phyloP scores from a whole-genome alignment of 140 eudicot genomes.

The Bidens hawaiensis region DNA sequence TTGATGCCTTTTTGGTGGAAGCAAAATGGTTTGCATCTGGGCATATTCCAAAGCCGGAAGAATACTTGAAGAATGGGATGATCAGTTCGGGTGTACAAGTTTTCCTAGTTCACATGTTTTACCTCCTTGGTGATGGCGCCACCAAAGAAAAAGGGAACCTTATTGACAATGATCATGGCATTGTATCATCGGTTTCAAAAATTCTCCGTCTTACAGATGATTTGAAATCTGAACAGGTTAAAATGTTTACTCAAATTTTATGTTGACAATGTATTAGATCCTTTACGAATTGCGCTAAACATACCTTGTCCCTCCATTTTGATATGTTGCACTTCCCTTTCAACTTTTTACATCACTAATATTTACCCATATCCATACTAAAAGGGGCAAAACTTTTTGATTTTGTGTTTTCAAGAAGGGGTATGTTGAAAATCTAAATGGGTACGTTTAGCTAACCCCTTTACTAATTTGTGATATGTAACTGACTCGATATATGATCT shows the following conservation, averaged over 20 bases:
- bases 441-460: too few relatives aligned
- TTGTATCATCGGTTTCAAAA: constrained; percentile 30
- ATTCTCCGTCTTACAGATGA: constrained; percentile 70
- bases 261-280: too few relatives aligned
- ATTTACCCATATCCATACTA: too few relatives aligned
- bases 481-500: not conserved
- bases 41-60: constrained; percentile 34
- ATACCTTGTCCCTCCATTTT: too few relatives aligned
- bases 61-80: constrained; percentile 49
- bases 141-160: not conserved
- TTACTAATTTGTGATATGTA: too few relatives aligned
- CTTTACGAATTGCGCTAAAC: too few relatives aligned
- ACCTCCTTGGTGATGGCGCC: constrained; percentile 44
- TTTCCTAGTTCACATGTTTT: constrained; percentile 41
- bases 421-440: too few relatives aligned
- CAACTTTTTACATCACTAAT: too few relatives aligned
- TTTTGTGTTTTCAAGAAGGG: too few relatives aligned
- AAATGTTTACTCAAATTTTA: not conserved
- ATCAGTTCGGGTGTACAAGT: constrained; percentile 52
- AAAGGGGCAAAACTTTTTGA: too few relatives aligned
- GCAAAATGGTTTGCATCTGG: constrained; percentile 50
- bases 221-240: constrained; percentile 58
- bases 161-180: constrained; percentile 15
- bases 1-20: constrained; percentile 62
- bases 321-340: too few relatives aligned